phyloP scores from a whole-genome alignment of 805 yeast species.

The Metschnikowia koreensis region DNA sequence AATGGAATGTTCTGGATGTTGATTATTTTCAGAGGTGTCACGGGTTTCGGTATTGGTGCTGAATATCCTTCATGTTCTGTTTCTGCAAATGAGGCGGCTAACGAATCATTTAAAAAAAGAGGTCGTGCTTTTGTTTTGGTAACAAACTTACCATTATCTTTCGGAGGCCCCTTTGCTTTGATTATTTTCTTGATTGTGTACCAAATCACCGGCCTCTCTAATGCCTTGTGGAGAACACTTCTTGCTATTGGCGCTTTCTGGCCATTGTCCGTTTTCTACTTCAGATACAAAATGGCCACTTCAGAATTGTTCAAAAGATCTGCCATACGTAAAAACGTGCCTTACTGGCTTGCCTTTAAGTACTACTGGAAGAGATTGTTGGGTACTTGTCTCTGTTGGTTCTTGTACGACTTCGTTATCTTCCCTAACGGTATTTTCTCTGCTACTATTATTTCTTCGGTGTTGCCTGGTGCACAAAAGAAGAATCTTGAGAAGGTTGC shows the following conservation, averaged over 20 bases:
- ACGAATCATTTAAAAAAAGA: conserved; percentile 59
- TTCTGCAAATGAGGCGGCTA: conserved; percentile 70
- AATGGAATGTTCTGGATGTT: conserved; percentile 79
- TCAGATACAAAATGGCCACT: conserved; percentile 67
- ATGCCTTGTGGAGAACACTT: conserved; percentile 68
- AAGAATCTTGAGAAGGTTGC: conserved; percentile 54
- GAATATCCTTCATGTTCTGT: conserved; percentile 72
- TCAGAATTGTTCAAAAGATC: conserved; percentile 61
- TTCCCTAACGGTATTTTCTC: conserved; percentile 78
- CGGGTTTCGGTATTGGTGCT: conserved; percentile 79
- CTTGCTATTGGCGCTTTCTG: conserved; percentile 62
- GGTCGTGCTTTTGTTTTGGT: conserved; percentile 66
- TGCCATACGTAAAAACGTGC: conserved; percentile 55
- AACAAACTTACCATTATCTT: conserved; percentile 68
- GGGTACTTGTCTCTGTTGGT: conserved; percentile 78
- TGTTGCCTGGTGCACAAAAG: conserved; percentile 33
- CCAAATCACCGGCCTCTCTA: conserved; percentile 47
- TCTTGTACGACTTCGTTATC: conserved; percentile 75
- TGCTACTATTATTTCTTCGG: conserved; percentile 55
- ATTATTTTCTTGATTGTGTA: conserved; percentile 66
- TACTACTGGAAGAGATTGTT: conserved; percentile 67
- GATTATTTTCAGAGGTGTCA: conserved; percentile 67
- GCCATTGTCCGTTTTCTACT: conserved; percentile 72
- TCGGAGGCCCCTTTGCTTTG: conserved; percentile 79
- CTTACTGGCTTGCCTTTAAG: conserved; percentile 55